phyloP scores from a whole-genome alignment of 768 basidiomycete species.

The Agaricus subrufescens region DNA sequence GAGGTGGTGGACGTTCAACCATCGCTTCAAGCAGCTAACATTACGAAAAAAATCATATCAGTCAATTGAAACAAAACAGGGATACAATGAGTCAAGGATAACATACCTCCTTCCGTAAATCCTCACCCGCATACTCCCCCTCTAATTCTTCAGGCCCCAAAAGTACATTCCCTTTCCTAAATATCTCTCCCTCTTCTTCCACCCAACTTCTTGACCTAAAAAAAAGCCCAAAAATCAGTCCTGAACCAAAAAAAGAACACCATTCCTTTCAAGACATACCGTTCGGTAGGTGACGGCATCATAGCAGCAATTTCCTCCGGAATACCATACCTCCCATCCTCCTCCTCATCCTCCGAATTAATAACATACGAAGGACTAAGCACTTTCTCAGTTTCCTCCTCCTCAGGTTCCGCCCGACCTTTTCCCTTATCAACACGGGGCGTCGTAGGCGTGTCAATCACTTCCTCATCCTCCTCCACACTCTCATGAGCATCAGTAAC shows the following conservation, averaged over 20 bases:
- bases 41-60: not conserved
- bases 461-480: slow-evolving; percentile 20
- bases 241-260: not conserved
- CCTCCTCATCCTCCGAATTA: slow-evolving; percentile 52
- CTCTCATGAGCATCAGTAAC: not conserved
- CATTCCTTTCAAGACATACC: slow-evolving; percentile 33
- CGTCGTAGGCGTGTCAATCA: slow-evolving; percentile 39
- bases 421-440: slow-evolving; percentile 79
- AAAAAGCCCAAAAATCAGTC: not conserved
- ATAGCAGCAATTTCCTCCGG: slow-evolving; percentile 32
- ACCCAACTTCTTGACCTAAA: slow-evolving; percentile 74
- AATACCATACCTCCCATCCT: slow-evolving; percentile 34
- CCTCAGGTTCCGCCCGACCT: slow-evolving; percentile 61
- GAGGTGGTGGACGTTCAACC: slow-evolving; percentile 81
- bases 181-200: slow-evolving; percentile 94
- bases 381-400: slow-evolving; percentile 65
- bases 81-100: not conserved
- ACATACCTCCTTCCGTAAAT: slow-evolving; percentile 70
- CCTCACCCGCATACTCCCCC: slow-evolving; percentile 84
- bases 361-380: slow-evolving; percentile 60
- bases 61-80: not conserved
- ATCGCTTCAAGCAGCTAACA: slow-evolving; percentile 74
- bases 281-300: slow-evolving; percentile 37
- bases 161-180: slow-evolving; percentile 82
- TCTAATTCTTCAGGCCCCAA: slow-evolving; percentile 86